A percentile compares a stretch with the other conserved stretches of the same genome.
Conservation (phyloP, 2,329 filamentous ascomycete species). For the Zasmidium citrigriseum region DNA sequence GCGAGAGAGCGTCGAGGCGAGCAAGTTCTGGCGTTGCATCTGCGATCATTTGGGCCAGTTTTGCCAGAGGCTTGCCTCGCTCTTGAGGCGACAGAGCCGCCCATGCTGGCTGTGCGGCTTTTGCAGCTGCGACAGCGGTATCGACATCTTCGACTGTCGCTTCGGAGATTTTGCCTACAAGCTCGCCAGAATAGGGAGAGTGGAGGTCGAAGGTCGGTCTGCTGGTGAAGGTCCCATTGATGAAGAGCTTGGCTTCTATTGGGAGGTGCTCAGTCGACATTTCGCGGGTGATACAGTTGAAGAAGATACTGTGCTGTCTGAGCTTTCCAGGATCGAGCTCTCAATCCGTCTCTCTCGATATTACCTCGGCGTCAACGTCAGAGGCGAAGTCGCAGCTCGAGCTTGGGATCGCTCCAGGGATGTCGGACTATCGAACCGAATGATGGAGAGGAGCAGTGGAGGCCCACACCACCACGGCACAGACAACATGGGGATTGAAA, state of each 20-base stretch:
- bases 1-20: constrained; percentile 17
- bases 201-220: constrained; percentile 46
- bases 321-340: too few species aligned
- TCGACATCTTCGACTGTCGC: constrained; percentile 8
- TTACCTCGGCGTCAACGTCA: too few species aligned
- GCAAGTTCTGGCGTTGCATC: constrained; percentile 19
- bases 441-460: too few species aligned
- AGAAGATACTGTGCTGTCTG: too few species aligned
- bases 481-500: too few species aligned
- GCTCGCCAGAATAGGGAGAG: constrained; percentile 43
- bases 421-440: not conserved
- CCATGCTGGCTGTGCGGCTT: constrained; percentile 15
- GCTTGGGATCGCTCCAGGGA: not conserved
- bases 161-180: constrained; percentile 24
- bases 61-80: constrained; percentile 16
- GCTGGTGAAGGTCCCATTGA: constrained; percentile 52
- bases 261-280: constrained; percentile 6
- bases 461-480: too few species aligned
- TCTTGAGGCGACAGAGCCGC: constrained; percentile 13
- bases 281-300: too few species aligned
- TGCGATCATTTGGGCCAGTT: constrained; percentile 21
- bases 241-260: constrained; percentile 46
- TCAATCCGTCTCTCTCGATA: too few species aligned
- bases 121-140: constrained; percentile 5
- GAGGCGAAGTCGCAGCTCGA: not conserved